A percentile compares a stretch with the other conserved stretches of the same genome.
Conservation (phyloP, 2,329 filamentous ascomycete genomes). For the Venturia oleaginea region DNA sequence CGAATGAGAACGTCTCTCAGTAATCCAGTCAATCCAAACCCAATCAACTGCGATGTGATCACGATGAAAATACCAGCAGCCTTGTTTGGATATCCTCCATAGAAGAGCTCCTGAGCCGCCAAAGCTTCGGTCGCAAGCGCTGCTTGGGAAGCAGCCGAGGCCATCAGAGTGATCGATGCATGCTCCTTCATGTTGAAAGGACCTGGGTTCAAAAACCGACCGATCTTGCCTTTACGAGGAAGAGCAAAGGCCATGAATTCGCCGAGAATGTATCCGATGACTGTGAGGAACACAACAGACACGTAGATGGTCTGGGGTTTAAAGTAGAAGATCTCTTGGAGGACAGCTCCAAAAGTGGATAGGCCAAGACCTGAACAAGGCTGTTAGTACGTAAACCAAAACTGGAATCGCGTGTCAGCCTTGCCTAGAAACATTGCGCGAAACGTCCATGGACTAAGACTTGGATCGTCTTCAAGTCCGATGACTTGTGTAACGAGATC, state of each 20-base stretch:
- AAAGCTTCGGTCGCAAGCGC: conserved; percentile 15
- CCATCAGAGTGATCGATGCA: conserved; percentile 19
- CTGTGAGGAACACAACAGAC: conserved; percentile 36
- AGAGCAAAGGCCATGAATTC: conserved; percentile 30
- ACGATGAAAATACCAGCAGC: conserved; percentile 14
- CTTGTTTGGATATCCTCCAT: conserved; percentile 8
- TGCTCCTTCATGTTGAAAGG: conserved; percentile 32
- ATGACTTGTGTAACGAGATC: conserved; percentile 11
- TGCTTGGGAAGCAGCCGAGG: conserved; percentile 13
- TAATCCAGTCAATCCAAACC: conserved; percentile 16
- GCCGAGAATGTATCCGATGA: conserved; percentile 37
- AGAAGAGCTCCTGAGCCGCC: conserved; percentile 16
- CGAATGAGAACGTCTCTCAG: conserved; percentile 15
- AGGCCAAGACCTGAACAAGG: conserved; percentile 13
- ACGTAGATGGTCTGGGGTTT: conserved; percentile 39
- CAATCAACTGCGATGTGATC: conserved; percentile 16
- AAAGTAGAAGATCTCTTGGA: conserved; percentile 40
- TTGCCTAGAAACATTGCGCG: conserved; percentile 12
- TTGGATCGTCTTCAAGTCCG: conserved; percentile 13
- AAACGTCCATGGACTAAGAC: conserved; percentile 14
- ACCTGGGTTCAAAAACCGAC: conserved; percentile 31
- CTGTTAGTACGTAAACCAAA: background rate
- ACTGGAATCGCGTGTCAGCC: background rate
- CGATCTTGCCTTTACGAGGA: conserved; percentile 27
- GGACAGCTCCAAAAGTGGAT: conserved; percentile 19